phyloP scores from a whole-genome alignment of 2,329 filamentous ascomycete genomes.

The Neospermospora avenae region DNA sequence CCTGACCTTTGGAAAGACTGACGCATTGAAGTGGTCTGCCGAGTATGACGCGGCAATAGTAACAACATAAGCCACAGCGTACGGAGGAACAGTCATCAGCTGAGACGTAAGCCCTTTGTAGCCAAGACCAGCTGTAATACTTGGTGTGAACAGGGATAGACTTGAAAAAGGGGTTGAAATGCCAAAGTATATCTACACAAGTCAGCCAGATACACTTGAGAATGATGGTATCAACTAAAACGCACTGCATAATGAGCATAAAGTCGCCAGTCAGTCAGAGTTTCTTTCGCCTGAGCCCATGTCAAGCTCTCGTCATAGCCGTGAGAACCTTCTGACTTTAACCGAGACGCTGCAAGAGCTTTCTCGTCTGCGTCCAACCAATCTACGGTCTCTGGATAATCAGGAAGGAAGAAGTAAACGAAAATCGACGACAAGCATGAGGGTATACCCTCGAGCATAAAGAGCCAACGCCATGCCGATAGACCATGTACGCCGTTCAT shows the following conservation, averaged over 20 bases:
- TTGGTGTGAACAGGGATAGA: slow-evolving; percentile 59
- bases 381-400: slow-evolving; percentile 46
- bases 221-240: background rate
- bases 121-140: slow-evolving; percentile 57
- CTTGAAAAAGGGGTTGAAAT: slow-evolving; percentile 55
- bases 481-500: slow-evolving; percentile 30
- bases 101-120: slow-evolving; percentile 57
- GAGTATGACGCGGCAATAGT: slow-evolving; percentile 53
- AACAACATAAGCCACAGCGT: slow-evolving; percentile 53
- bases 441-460: slow-evolving; percentile 33
- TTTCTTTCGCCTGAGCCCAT: slow-evolving; percentile 45
- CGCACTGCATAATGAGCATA: slow-evolving; percentile 50
- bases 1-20: background rate
- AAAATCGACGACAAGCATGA: slow-evolving; percentile 46
- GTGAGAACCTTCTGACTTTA: slow-evolving; percentile 42
- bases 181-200: slow-evolving; percentile 45
- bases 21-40: slow-evolving; percentile 58
- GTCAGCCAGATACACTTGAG: background rate
- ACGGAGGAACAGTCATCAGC: slow-evolving; percentile 65
- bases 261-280: slow-evolving; percentile 47
- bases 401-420: slow-evolving; percentile 46
- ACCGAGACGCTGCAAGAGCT: slow-evolving; percentile 39
- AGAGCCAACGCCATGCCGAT: slow-evolving; percentile 33
- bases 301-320: slow-evolving; percentile 42
- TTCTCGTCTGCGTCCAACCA: slow-evolving; percentile 46